A percentile compares a stretch with the other conserved stretches of the same genome.
Evolutionary conservation across 768 basidiomycete species (phyloP).

Genomic region (Tubosaeta brunneosetosa): DNA sequence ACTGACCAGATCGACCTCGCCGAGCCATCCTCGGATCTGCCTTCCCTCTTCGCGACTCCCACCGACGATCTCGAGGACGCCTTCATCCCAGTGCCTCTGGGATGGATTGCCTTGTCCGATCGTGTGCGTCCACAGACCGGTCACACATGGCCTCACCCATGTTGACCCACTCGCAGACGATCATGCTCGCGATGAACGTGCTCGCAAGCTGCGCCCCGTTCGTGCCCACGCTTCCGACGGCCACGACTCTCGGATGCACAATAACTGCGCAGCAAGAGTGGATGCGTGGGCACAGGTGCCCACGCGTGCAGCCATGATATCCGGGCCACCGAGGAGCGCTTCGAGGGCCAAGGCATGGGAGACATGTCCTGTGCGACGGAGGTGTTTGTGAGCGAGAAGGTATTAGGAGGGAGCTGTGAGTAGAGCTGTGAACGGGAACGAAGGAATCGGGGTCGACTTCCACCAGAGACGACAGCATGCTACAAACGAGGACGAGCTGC

Average conservation of each 20-base stretch:
- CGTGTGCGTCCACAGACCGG: conserved; percentile 69
- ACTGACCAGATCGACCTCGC: conserved; percentile 71
- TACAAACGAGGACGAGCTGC: too few species aligned
- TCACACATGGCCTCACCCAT: conserved; percentile 73
- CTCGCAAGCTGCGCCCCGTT: conserved; percentile 76
- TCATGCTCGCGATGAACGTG: conserved; percentile 65
- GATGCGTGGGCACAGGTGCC: conserved; percentile 70
- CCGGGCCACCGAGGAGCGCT: conserved; percentile 70
- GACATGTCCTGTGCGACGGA: conserved; percentile 78
- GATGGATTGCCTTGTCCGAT: conserved; percentile 22
- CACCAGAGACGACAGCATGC: conserved; percentile 85
- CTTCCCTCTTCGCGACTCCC: conserved; percentile 71
- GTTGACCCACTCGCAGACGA: conserved; percentile 66
- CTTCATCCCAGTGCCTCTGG: conserved; percentile 75
- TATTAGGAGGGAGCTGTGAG: conserved; percentile 60
- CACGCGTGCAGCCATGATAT: conserved; percentile 70
- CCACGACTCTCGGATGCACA: conserved; percentile 73
- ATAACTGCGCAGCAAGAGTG: conserved; percentile 67
- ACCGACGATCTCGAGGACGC: conserved; percentile 70
- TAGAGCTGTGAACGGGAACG: conserved; percentile 66
- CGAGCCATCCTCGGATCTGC: too few species aligned
- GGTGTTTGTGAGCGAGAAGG: conserved; percentile 68
- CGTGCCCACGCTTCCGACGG: conserved; percentile 73
- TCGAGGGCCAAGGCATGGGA: conserved; percentile 72
- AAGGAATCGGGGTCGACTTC: conserved; percentile 73